A percentile compares a stretch with the other conserved stretches of the same genome.
phyloP scores from a whole-genome alignment of 305 asterid genomes.

The Fraxinus paxiana region DNA sequence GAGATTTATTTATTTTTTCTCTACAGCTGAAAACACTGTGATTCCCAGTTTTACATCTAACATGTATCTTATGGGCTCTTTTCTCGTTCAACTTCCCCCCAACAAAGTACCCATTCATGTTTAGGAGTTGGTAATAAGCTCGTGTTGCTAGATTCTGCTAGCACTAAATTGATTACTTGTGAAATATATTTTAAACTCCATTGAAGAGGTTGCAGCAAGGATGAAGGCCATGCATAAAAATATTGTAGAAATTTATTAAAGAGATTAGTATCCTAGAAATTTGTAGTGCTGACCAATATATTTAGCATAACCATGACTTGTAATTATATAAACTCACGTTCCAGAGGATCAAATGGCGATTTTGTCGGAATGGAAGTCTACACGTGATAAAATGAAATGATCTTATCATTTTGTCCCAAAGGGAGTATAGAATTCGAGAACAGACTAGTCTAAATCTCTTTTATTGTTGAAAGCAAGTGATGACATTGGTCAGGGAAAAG shows the following conservation, averaged over 20 bases:
- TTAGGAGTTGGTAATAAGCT: background rate
- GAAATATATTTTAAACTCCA: background rate
- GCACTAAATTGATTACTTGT: background rate
- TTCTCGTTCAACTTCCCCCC: background rate
- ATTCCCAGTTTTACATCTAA: background rate
- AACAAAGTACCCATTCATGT: background rate
- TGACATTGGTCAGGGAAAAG: background rate
- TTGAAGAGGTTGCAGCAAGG: background rate
- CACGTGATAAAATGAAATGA: background rate
- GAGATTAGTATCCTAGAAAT: background rate
- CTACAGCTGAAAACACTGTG: background rate
- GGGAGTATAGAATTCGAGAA: background rate
- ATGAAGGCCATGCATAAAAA: background rate
- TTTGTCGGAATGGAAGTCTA: background rate
- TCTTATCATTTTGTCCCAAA: background rate
- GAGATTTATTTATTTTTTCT: background rate
- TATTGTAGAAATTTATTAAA: background rate
- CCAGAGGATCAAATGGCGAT: background rate
- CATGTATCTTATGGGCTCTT: background rate
- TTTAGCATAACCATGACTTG: background rate
- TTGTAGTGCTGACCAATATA: background rate
- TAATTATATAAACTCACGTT: background rate
- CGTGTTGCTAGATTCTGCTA: background rate
- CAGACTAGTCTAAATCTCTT: background rate
- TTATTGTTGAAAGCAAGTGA: background rate